Conservation (phyloP, 331 rosid genomes). For the Acacia pycnantha region DNA sequence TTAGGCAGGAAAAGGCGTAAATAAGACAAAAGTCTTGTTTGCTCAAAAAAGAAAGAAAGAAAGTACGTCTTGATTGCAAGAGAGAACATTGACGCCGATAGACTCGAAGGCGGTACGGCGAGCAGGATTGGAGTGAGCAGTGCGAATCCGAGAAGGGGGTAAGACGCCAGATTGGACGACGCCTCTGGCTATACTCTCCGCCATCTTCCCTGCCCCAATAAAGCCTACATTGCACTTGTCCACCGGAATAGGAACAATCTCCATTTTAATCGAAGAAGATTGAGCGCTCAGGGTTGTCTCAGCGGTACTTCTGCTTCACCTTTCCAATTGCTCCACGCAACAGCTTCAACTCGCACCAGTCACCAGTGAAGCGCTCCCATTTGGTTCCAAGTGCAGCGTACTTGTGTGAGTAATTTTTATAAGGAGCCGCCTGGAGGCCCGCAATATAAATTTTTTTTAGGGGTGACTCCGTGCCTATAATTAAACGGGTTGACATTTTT, state of each 20-base stretch:
- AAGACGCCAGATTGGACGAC: slow-evolving; percentile 66
- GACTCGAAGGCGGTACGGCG: slow-evolving; percentile 72
- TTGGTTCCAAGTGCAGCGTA: too few relatives aligned
- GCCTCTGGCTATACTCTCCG: slow-evolving; percentile 89
- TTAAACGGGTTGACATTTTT: neutral
- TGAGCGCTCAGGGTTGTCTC: neutral
- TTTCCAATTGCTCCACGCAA: neutral
- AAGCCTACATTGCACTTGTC: slow-evolving; percentile 75
- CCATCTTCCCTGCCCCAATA: slow-evolving; percentile 99
- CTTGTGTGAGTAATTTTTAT: neutral
- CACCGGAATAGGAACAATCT: slow-evolving; percentile 49
- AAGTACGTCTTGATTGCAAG: slow-evolving; percentile 62
- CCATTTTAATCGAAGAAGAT: slow-evolving; percentile 40
- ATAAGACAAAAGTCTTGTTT: neutral
- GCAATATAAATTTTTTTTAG: neutral
- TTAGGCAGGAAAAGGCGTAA: neutral
- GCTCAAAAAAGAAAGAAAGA: too few relatives aligned
- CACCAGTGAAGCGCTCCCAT: neutral
- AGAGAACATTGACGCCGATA: slow-evolving; percentile 61
- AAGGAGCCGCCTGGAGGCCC: too few relatives aligned
- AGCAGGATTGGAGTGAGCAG: slow-evolving; percentile 53
- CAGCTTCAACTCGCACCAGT: neutral
- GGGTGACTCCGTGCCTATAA: too few relatives aligned
- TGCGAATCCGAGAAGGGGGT: slow-evolving; percentile 70
- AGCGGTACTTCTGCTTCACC: neutral